Percentiles rank a stretch among this genome's conserved stretches.
phyloP scores from a whole-genome alignment of 768 basidiomycete genomes.

The Trametes villosa region DNA sequence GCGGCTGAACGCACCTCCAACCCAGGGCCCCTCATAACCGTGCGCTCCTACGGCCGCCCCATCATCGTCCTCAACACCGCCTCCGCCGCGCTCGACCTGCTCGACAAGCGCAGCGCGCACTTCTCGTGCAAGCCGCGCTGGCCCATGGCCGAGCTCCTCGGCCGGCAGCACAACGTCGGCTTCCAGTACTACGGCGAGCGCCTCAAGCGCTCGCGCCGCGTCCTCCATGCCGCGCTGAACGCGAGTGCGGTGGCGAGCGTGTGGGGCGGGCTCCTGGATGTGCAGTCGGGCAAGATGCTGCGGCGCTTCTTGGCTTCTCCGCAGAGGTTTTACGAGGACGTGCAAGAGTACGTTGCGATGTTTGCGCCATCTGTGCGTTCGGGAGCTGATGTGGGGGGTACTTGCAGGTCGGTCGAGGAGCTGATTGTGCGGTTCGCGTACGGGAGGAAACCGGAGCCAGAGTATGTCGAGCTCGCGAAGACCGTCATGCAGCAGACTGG shows the following conservation, averaged over 20 bases:
- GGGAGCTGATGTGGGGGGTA: background rate
- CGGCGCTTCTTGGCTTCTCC: conserved; percentile 23
- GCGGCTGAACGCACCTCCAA: background rate
- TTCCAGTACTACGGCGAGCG: conserved; percentile 25
- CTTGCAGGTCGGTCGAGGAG: background rate
- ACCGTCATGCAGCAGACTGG: conserved; percentile 37
- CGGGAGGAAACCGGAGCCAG: conserved; percentile 41
- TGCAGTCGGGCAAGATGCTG: conserved; percentile 37
- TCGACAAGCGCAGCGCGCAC: conserved; percentile 39
- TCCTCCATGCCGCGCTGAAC: conserved; percentile 13
- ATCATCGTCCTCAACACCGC: conserved; percentile 42
- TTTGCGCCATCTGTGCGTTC: too few relatives aligned
- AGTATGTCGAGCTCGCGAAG: conserved; percentile 45
- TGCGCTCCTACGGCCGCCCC: conserved; percentile 9
- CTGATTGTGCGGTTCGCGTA: conserved; percentile 34
- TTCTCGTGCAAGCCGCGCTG: conserved; percentile 23
- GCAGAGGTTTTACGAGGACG: background rate
- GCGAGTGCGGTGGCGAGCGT: background rate
- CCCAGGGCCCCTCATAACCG: background rate
- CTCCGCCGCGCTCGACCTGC: conserved; percentile 41
- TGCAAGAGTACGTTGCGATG: background rate
- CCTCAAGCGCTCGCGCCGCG: conserved; percentile 14
- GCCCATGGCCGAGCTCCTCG: conserved; percentile 28
- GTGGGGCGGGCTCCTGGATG: background rate
- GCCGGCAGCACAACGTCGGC: conserved; percentile 24